phyloP scores from a whole-genome alignment of 306 rosid genomes.

The Rubus idaeus region DNA sequence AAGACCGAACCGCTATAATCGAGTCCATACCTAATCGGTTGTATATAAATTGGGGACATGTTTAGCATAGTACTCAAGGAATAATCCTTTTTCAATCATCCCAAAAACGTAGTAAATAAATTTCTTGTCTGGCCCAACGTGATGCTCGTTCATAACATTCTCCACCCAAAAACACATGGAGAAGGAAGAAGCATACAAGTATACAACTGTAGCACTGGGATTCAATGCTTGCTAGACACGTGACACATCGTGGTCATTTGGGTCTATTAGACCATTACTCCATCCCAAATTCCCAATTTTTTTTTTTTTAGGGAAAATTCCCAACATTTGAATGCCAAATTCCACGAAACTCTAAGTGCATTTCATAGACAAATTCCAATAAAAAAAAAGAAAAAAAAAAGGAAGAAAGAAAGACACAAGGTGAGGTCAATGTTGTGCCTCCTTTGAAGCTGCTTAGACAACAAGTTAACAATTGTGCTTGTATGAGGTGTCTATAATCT shows the following conservation, averaged over 20 bases:
- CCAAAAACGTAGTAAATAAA: too few relatives aligned
- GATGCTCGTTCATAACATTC: not conserved
- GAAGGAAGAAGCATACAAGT: not conserved
- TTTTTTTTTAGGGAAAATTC: too few relatives aligned
- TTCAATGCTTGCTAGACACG: not conserved
- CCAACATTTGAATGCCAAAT: not conserved
- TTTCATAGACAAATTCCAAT: not conserved
- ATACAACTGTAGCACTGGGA: not conserved
- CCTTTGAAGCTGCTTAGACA: conserved; percentile 21
- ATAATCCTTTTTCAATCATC: too few relatives aligned
- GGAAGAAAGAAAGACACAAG: not conserved
- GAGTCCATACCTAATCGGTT: too few relatives aligned
- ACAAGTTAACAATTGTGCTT: conserved; percentile 23
- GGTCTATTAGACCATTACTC: too few relatives aligned
- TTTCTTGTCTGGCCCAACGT: not conserved
- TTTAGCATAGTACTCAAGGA: too few relatives aligned
- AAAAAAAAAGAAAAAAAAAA: not conserved
- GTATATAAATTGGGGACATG: too few relatives aligned
- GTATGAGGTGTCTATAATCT: too few relatives aligned
- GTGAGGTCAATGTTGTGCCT: not conserved
- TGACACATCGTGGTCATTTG: conserved; percentile 3
- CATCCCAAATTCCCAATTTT: too few relatives aligned
- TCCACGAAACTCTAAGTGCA: not conserved
- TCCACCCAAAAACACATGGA: not conserved
- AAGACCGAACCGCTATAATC: too few relatives aligned